Conservation (phyloP, 2,329 filamentous ascomycete genomes). For the Verticillium nonalfalfae region DNA sequence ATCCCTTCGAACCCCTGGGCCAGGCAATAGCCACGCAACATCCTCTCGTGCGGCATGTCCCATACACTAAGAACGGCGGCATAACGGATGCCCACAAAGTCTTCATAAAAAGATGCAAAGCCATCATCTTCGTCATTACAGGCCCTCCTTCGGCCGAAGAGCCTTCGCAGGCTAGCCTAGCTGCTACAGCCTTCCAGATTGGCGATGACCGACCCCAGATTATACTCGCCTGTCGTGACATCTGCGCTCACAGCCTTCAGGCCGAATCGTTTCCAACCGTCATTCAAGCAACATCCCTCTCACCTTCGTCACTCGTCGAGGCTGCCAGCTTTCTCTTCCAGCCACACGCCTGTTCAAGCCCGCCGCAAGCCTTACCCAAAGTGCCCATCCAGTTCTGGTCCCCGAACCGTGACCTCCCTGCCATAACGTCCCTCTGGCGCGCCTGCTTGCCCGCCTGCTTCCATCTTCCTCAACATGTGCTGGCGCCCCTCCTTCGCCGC, state of each 20-base stretch:
- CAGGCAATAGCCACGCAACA: conserved; percentile 54
- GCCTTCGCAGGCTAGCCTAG: conserved; percentile 44
- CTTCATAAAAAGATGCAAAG: conserved; percentile 54
- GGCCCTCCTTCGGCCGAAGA: conserved; percentile 39
- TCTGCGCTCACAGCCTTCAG: conserved; percentile 29
- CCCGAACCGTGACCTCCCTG: conserved; percentile 28
- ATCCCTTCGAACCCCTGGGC: conserved; percentile 70
- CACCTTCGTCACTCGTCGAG: conserved; percentile 36
- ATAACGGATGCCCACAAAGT: conserved; percentile 58
- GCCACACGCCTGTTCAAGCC: conserved; percentile 14
- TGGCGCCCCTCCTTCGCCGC: conserved; percentile 42
- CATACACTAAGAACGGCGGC: conserved; percentile 58
- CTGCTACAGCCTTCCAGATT: conserved; percentile 34
- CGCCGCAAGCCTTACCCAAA: conserved; percentile 5
- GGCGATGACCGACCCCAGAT: conserved; percentile 44
- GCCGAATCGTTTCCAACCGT: conserved; percentile 43
- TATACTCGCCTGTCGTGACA: conserved; percentile 43
- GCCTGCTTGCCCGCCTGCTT: conserved; percentile 38
- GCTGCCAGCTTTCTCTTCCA: conserved; percentile 48
- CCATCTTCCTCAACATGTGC: conserved; percentile 30
- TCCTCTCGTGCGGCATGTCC: conserved; percentile 60
- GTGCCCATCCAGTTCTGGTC: conserved; percentile 36
- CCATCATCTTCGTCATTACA: conserved; percentile 55
- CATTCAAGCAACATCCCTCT: conserved; percentile 42
- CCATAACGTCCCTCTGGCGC: conserved; percentile 40